phyloP scores from a whole-genome alignment of 192 early-diverging fungal genomes.

The Oehlia diaphana region DNA sequence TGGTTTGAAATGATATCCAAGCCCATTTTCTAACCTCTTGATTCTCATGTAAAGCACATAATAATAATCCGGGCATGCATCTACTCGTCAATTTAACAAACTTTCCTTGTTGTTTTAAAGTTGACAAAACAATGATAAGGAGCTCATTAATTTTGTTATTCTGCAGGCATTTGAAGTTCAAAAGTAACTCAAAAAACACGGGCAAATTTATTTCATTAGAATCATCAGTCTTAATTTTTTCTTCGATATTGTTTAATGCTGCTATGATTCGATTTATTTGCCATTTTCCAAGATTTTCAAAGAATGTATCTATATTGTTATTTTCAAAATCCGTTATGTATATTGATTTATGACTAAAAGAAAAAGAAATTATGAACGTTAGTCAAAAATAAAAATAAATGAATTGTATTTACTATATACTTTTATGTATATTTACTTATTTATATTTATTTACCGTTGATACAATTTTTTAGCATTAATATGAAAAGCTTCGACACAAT shows the following conservation, averaged over 20 bases:
- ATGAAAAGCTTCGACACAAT: too few relatives aligned
- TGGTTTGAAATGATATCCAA: background rate
- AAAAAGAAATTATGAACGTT: background rate
- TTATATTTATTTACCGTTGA: too few relatives aligned
- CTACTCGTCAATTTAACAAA: background rate
- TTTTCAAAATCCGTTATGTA: background rate
- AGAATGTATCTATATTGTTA: background rate
- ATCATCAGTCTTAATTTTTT: background rate
- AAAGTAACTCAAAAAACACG: background rate
- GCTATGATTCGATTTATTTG: background rate
- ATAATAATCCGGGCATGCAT: background rate
- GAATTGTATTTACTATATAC: too few relatives aligned
- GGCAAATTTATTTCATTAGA: background rate
- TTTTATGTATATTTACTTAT: too few relatives aligned
- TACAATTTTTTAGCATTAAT: too few relatives aligned
- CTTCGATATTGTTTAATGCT: background rate
- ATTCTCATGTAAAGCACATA: background rate
- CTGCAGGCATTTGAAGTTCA: background rate
- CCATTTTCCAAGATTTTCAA: background rate
- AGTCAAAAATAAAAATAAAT: background rate
- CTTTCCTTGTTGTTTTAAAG: background rate
- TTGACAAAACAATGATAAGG: background rate
- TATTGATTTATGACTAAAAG: background rate
- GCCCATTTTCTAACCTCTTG: background rate
- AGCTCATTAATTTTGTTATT: background rate